These are phyloP conservation scores for Capsella bursapastoris DNA, from an alignment of 345 rosid genomes.

Conservation along the genomic window DNA sequence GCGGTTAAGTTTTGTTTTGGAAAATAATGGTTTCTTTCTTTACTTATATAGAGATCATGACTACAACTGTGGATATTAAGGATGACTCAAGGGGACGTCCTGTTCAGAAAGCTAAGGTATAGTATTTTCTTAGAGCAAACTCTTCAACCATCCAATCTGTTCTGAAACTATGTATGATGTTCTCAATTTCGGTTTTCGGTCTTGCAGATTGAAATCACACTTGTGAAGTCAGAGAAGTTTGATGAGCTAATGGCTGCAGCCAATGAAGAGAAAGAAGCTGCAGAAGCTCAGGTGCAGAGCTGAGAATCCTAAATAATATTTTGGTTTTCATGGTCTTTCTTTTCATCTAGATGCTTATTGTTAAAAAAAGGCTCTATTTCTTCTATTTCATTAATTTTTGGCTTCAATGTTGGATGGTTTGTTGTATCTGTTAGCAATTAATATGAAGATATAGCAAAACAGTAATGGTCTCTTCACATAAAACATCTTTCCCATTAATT, in stretches of 20 bases:
- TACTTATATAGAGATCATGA: slow-evolving; percentile 59
- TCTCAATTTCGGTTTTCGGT: background rate
- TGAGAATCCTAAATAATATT: slow-evolving; percentile 7
- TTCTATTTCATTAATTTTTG: slow-evolving; percentile 42
- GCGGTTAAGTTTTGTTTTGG: background rate
- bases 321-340: background rate
- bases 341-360: slow-evolving; percentile 20
- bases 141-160: background rate
- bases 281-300: slow-evolving; percentile 57
- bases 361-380: slow-evolving; percentile 2
- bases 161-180: background rate
- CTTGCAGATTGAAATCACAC: slow-evolving; percentile 72
- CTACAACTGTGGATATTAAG: slow-evolving; percentile 79
- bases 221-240: slow-evolving; percentile 79
- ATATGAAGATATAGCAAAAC: slow-evolving; percentile 21
- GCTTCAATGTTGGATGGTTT: slow-evolving; percentile 27
- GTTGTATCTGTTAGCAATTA: slow-evolving; percentile 33
- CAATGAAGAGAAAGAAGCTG: slow-evolving; percentile 63
- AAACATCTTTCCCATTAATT: background rate
- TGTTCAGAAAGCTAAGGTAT: slow-evolving; percentile 84
- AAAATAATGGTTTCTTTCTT: background rate
- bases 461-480: slow-evolving; percentile 6
- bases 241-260: slow-evolving; percentile 89
- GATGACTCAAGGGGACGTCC: slow-evolving; percentile 81
- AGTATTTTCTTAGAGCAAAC: background rate